phyloP scores from a whole-genome alignment of 768 basidiomycete genomes.

The Mycena amicta region DNA sequence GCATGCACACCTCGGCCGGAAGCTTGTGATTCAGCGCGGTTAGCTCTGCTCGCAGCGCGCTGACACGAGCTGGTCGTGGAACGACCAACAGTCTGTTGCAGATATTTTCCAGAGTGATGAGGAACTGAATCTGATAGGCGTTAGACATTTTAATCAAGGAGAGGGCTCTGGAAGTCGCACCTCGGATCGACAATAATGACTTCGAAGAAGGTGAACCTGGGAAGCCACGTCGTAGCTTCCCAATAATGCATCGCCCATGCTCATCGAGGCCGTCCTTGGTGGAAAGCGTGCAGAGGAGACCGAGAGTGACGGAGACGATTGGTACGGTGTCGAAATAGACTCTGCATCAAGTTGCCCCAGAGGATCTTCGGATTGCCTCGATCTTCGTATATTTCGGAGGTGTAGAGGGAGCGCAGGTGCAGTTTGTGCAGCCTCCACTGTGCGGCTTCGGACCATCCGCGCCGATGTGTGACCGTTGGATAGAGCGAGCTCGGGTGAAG shows the following conservation, averaged over 20 bases:
- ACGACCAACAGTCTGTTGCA: constrained; percentile 90
- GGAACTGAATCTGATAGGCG: constrained; percentile 76
- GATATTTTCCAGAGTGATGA: constrained; percentile 88
- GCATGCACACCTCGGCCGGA: constrained; percentile 93
- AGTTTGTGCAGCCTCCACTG: constrained; percentile 70
- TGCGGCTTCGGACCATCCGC: constrained; percentile 37
- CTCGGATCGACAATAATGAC: constrained; percentile 88
- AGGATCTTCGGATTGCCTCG: constrained; percentile 71
- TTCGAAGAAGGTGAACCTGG: constrained; percentile 74
- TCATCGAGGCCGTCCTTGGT: constrained; percentile 45
- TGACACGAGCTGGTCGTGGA: constrained; percentile 91
- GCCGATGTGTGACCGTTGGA: constrained; percentile 21
- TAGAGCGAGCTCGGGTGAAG: constrained; percentile 18
- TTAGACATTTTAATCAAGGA: too few species aligned
- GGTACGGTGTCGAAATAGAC: constrained; percentile 50
- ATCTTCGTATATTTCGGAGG: constrained; percentile 51
- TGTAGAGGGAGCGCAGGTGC: constrained; percentile 72
- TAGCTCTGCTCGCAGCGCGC: constrained; percentile 93
- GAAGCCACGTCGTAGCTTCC: constrained; percentile 67
- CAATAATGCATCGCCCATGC: constrained; percentile 58
- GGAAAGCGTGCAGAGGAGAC: constrained; percentile 52
- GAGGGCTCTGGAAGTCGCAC: too few species aligned
- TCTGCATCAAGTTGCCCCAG: constrained; percentile 66
- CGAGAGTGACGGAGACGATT: constrained; percentile 77
- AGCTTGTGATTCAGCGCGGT: constrained; percentile 95